These are phyloP conservation scores for Apiotrichum veenhuisii DNA, from an alignment of 1,284 basidiomycete species.

Conservation along the genomic window DNA sequence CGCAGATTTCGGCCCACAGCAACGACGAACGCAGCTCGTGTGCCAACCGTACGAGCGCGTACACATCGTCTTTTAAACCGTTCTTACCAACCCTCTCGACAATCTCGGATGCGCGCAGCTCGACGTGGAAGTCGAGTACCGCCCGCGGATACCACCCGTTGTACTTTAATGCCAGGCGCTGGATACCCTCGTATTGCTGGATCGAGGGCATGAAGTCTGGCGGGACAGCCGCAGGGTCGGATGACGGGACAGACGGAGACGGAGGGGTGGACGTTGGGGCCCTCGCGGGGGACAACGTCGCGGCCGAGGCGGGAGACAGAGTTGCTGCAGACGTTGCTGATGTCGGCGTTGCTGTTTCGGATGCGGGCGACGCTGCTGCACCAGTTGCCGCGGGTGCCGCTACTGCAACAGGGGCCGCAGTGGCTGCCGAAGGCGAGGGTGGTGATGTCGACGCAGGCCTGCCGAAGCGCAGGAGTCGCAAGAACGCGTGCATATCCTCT, in stretches of 20 bases:
- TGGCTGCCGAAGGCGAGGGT: no score
- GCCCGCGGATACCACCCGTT: constrained; percentile 19
- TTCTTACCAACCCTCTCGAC: constrained; percentile 7
- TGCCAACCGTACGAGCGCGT: constrained; percentile 13
- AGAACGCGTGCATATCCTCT: constrained; percentile 19
- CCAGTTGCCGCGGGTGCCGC: no score
- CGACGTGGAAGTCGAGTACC: constrained; percentile 22
- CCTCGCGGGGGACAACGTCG: background rate
- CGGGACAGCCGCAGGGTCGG: no score
- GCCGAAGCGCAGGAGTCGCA: constrained; percentile 14
- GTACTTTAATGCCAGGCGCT: constrained; percentile 17
- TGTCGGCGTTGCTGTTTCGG: background rate
- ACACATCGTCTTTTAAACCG: constrained; percentile 10
- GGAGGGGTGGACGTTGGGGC: background rate
- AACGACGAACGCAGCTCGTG: constrained; percentile 8
- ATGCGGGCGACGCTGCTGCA: no score
- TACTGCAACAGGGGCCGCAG: no score
- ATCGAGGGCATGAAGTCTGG: constrained; percentile 14
- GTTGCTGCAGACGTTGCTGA: background rate
- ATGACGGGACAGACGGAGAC: background rate
- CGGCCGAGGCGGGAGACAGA: background rate
- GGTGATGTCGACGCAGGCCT: background rate
- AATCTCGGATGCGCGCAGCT: constrained; percentile 14
- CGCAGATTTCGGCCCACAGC: constrained; percentile 19
- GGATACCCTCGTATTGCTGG: constrained; percentile 15